Evolutionary conservation across 305 asterid species (phyloP).

Genomic region (Coffea humblotiana): DNA sequence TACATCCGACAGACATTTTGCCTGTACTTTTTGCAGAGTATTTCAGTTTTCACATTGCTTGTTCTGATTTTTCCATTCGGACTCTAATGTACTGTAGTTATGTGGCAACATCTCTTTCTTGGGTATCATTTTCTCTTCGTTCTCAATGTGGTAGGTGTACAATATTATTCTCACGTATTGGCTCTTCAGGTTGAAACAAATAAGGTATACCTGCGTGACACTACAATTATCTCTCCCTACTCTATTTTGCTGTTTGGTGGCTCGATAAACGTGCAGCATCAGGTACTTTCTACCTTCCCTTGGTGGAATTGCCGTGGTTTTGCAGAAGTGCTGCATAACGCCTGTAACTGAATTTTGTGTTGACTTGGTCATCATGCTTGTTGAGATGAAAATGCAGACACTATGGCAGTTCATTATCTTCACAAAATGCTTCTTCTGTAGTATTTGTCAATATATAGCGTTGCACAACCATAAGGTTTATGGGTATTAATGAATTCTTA

Average conservation of each 20-base stretch:
- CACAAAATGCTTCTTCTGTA: background rate
- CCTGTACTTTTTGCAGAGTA: background rate
- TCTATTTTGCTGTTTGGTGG: conserved; percentile 95
- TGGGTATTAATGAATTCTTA: too few species aligned
- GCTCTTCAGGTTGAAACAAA: conserved; percentile 84
- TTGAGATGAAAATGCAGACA: background rate
- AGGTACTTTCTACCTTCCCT: conserved; percentile 44
- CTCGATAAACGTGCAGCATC: conserved; percentile 82
- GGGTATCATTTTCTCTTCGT: background rate
- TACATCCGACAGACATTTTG: background rate
- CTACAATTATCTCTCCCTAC: conserved; percentile 83
- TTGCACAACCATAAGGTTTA: too few species aligned
- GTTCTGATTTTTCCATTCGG: background rate
- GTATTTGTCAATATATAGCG: background rate
- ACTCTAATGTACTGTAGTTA: background rate
- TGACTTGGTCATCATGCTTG: background rate
- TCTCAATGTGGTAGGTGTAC: conserved; percentile 4
- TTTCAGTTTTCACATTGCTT: conserved; percentile 3
- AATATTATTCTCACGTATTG: conserved; percentile 8
- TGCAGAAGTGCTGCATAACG: background rate
- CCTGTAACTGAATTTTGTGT: background rate
- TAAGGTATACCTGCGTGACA: conserved; percentile 84
- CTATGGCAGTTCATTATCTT: background rate
- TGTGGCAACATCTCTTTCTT: conserved; percentile 3
- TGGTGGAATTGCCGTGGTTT: background rate